These are phyloP conservation scores for Geotrichum siamense DNA, from an alignment of 1,139 yeast genomes.

Conservation along the genomic window DNA sequence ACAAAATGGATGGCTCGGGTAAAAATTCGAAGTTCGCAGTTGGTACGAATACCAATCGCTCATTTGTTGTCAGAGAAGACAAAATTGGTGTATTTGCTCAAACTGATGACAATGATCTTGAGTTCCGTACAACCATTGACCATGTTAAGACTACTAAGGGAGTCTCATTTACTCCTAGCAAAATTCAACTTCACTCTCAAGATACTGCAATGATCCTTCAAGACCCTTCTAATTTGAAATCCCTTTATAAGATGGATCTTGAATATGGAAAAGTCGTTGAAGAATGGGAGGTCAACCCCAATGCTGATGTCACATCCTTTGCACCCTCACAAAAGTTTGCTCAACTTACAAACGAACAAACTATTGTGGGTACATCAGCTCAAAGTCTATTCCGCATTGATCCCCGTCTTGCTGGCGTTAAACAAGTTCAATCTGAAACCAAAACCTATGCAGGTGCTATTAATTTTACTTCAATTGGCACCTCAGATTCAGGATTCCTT, in stretches of 20 bases:
- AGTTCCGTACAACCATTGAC: constrained; percentile 61
- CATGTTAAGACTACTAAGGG: constrained; percentile 51
- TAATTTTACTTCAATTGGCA: constrained; percentile 55
- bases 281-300: constrained; percentile 56
- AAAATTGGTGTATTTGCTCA: constrained; percentile 74
- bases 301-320: constrained; percentile 45
- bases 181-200: constrained; percentile 67
- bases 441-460: constrained; percentile 49
- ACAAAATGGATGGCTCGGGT: constrained; percentile 30
- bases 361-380: constrained; percentile 60
- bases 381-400: constrained; percentile 67
- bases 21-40: constrained; percentile 61
- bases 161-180: constrained; percentile 49
- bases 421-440: constrained; percentile 49
- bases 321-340: constrained; percentile 67
- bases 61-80: constrained; percentile 74
- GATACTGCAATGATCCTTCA: constrained; percentile 65
- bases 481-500: constrained; percentile 65
- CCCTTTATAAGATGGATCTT: constrained; percentile 66
- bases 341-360: constrained; percentile 65
- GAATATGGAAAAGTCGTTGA: constrained; percentile 74
- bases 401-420: constrained; percentile 59
- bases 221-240: constrained; percentile 40
- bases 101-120: constrained; percentile 45
- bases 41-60: constrained; percentile 61